Conservation (phyloP, 805 yeast genomes). For the Suhomyces sp. region DNA sequence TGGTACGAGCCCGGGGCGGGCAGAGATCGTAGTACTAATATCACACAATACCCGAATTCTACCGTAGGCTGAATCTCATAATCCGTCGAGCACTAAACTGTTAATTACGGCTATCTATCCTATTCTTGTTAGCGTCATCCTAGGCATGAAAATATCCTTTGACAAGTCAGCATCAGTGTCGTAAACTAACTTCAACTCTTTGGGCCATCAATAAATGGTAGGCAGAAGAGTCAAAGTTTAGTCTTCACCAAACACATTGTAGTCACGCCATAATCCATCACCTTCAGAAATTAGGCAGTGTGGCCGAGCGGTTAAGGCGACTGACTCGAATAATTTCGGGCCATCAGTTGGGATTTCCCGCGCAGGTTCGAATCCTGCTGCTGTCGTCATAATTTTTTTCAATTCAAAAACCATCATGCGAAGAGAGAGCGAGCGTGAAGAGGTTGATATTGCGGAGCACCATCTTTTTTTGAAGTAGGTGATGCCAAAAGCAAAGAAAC, state of each 20-base stretch:
- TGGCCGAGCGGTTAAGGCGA: slow-evolving; percentile 16
- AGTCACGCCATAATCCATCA: background rate
- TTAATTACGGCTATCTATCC: too few species aligned
- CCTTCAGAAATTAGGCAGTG: slow-evolving; percentile 8
- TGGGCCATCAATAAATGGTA: background rate
- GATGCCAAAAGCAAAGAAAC: slow-evolving; percentile 9
- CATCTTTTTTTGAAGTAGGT: background rate
- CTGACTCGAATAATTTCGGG: slow-evolving; percentile 13
- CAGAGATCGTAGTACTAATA: background rate
- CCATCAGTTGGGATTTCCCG: slow-evolving; percentile 16
- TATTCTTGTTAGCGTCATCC: too few species aligned
- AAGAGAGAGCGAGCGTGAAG: background rate
- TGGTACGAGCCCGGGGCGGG: background rate
- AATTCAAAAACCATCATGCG: background rate
- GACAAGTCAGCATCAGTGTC: too few species aligned
- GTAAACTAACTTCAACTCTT: background rate
- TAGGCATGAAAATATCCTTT: background rate
- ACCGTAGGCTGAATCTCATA: background rate
- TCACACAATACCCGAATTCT: background rate
- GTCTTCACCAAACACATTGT: background rate
- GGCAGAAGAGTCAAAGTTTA: background rate
- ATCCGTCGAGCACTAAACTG: background rate
- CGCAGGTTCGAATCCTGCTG: slow-evolving; percentile 18
- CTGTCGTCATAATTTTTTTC: slow-evolving; percentile 9
- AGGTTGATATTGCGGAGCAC: too few species aligned